Percentiles rank a stretch among this genome's conserved stretches.
phyloP scores from a whole-genome alignment of 225 moss, liverwort and hornwort species.

The Antitrichia curtipendula region DNA sequence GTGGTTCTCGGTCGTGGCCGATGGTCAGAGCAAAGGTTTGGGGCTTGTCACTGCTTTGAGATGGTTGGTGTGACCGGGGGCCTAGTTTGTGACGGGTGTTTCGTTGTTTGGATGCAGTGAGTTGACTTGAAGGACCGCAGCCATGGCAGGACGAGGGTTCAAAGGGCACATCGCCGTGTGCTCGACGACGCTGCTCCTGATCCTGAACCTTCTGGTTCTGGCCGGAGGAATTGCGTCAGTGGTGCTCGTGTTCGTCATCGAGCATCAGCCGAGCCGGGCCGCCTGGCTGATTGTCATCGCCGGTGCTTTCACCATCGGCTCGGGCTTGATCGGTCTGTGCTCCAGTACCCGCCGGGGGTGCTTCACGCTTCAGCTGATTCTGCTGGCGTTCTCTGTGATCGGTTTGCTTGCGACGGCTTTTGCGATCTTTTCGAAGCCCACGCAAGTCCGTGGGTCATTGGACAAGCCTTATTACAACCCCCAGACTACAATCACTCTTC shows the following conservation, averaged over 20 bases:
- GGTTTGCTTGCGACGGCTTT: conserved; percentile 39
- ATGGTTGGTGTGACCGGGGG: background rate
- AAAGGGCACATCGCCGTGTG: conserved; percentile 48
- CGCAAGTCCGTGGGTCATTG: conserved; percentile 3
- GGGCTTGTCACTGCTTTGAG: background rate
- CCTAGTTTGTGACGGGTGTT: background rate
- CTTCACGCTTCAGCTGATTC: conserved; percentile 42
- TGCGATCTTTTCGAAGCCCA: conserved; percentile 17
- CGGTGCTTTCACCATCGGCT: conserved; percentile 26
- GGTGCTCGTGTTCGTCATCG: conserved; percentile 18
- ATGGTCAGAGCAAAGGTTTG: background rate
- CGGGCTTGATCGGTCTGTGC: conserved; percentile 38
- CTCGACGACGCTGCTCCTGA: conserved; percentile 42
- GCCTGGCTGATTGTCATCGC: conserved; percentile 42
- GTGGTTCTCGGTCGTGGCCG: background rate
- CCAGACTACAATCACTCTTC: conserved; percentile 5
- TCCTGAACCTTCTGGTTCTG: conserved; percentile 36
- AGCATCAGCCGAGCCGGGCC: conserved; percentile 31
- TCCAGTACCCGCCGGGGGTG: conserved; percentile 50
- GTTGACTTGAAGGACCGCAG: background rate
- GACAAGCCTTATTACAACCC: background rate
- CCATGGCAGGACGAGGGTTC: conserved; percentile 40
- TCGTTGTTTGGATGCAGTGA: background rate
- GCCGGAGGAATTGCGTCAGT: conserved; percentile 30
- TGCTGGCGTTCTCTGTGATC: conserved; percentile 45